Base-by-base conservation (phyloP, 148 eudicot genomes). In the Beta vulgaris region DNA sequence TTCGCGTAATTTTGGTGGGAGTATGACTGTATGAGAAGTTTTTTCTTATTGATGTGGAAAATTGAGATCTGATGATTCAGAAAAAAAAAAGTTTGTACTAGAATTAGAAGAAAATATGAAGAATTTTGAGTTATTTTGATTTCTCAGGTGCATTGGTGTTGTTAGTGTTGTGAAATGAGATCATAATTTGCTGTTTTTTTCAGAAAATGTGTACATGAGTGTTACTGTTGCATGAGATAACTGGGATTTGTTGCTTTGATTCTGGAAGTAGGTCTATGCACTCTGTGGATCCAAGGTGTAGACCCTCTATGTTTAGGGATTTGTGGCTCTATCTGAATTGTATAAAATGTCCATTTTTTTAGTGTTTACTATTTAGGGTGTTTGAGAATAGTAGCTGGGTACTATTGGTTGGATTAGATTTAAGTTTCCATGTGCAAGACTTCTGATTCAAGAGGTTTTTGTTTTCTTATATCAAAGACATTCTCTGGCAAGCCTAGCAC, bases 181-280 rank as follows among this genome's bases (percentile, higher is more conserved):
- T 29, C 0, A 31, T 25, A 0, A 53, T 34, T 49, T 70, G 57
- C 11, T 71, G 43, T 51, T 42, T 7, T 53, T 19, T 49, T 15
- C 59, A 31, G 13, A 26, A 12, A 25, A 25, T 25, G 43, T 19
- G 11, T 36, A 13, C 43, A 64, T 64, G 68, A 37, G 15, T 64
- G 28, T 16, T 67, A 26, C n/a, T 42, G 53, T 7, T 67, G 71
- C 34, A 43, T 67, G 69, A 67, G 28, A 67, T 42, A 61, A 18
- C 35, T 67, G 53, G n/a, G 43, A 66, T 66, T 4, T 66, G 19
- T 23, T 37, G 29, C 7, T 40, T 7, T 66, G 25, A 40, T 66
- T 40, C 25, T 39, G 69, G 69, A 21, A 23, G 1, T 66, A 40
- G 6, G 28, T 11, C 25, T 10, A 3, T 39, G 69, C 12, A 40